These are phyloP conservation scores for Acacia concinna DNA, from an alignment of 331 rosid species.

Conservation along the genomic window DNA sequence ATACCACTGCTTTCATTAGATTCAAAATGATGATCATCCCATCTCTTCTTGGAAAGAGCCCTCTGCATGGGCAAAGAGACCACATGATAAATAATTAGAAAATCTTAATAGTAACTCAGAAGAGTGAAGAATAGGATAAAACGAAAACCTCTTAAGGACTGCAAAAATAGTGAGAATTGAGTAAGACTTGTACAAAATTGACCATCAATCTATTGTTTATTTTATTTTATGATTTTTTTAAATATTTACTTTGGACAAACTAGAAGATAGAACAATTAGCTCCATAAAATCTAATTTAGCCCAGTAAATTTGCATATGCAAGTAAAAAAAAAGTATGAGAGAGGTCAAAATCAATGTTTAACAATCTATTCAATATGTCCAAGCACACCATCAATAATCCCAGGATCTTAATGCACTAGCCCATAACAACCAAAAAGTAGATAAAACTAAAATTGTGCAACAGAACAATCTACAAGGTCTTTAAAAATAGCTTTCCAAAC, in stretches of 20 bases:
- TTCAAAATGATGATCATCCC: conserved; percentile 73
- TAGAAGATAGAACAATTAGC: neutral
- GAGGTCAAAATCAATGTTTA: neutral
- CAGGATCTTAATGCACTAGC: neutral
- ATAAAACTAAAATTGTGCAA: neutral
- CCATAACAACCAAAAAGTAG: neutral
- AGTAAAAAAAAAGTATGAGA: neutral
- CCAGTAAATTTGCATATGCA: neutral
- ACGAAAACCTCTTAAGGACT: neutral
- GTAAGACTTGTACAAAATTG: neutral
- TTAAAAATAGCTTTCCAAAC: neutral
- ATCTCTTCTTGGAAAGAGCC: conserved; percentile 77
- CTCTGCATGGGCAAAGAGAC: conserved; percentile 60
- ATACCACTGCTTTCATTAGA: conserved; percentile 82
- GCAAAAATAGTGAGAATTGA: neutral
- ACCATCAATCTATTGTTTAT: neutral
- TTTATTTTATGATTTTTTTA: neutral
- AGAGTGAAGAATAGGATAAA: conserved; percentile 1
- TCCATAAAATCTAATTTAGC: neutral
- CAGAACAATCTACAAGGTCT: neutral
- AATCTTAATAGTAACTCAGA: conserved; percentile 3
- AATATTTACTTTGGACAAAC: neutral
- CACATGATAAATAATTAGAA: conserved; percentile 23
- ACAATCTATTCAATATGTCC: neutral
- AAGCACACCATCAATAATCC: neutral